Base-by-base conservation (phyloP, 2,329 filamentous ascomycete species). In the Aureobasidium subglaciale region DNA sequence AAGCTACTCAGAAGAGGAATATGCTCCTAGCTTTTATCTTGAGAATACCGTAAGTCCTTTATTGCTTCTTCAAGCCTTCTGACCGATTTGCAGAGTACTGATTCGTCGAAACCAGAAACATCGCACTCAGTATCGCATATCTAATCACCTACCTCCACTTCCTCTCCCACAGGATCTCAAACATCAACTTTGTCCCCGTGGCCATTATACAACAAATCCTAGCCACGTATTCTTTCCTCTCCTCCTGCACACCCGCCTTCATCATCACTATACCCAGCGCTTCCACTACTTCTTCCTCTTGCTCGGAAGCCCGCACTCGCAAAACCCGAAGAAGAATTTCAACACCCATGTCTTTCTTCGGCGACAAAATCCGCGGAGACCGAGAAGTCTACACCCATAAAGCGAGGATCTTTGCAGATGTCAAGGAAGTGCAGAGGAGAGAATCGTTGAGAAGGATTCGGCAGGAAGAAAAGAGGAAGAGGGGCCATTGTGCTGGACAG, bases 351-450 rank as follows among this genome's bases (percentile, higher is more conserved):
- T 38, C 25, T 6, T 40, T 53, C 2, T 52, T 53, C 10, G 48
- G 48, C 7, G 48, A 53, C 20, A 53, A 40, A n/a, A 41, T 41
- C 2, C 4, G 37, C 1, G 48, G 48, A 5, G 37, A 41, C 11
- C n/a, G 48, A 10, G 48, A 53, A 13, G 35, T 41, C 9, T 53
- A 41, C 18, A 24, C 24, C 2, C 48, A 53, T 7, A 25, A 27
- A 5, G 35, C 48, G 3, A 53, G 27, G 48, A 20, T 53, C n/a
- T 50, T 50, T 38, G 46, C 46, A 8, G 46, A 50, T 8, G 46
- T 41, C 13, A 38, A 38, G 13, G 48, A 37, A 0, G 22, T 53
- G 13, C 25, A 41, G 7, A 53, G 48, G 15, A 29, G 34, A 13
- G 48, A 30, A 5, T 22, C 24, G 7, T 20, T 27, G n/a, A 35